Conservation (phyloP, 2,329 filamentous ascomycete genomes). For the Colletotrichum camelliae region DNA sequence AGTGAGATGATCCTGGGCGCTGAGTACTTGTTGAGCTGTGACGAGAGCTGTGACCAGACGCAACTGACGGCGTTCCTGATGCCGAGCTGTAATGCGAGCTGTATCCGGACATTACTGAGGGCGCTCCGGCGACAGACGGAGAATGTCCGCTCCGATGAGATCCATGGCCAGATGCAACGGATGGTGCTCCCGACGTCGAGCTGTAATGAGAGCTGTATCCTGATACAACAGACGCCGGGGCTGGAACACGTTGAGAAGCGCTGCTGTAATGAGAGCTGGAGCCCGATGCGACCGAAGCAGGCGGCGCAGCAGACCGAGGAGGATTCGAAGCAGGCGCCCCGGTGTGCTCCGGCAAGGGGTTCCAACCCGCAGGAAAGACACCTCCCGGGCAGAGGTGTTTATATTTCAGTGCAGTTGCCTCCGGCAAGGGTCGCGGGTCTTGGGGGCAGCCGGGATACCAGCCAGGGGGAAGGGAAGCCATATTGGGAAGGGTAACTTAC, state of each 20-base stretch:
- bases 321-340: neutral
- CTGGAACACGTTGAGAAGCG: neutral
- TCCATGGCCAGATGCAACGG: neutral
- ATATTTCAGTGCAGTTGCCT: neutral
- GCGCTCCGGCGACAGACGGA: neutral
- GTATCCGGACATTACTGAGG: neutral
- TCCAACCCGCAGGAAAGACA: neutral
- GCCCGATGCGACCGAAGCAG: neutral
- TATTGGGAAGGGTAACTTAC: neutral
- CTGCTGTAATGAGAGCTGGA: neutral
- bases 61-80: neutral
- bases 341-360: neutral
- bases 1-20: neutral
- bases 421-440: neutral
- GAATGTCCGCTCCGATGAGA: neutral
- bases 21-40: neutral
- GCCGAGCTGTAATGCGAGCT: neutral
- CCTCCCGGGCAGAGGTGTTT: neutral
- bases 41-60: neutral
- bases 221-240: neutral
- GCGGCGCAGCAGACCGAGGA: neutral
- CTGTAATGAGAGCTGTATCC: neutral
- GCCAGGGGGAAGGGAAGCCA: neutral
- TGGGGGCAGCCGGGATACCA: neutral
- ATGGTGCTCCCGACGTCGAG: neutral